Conservation (phyloP, 2,329 filamentous ascomycete genomes). For the Pseudopithomyces chartarum region DNA sequence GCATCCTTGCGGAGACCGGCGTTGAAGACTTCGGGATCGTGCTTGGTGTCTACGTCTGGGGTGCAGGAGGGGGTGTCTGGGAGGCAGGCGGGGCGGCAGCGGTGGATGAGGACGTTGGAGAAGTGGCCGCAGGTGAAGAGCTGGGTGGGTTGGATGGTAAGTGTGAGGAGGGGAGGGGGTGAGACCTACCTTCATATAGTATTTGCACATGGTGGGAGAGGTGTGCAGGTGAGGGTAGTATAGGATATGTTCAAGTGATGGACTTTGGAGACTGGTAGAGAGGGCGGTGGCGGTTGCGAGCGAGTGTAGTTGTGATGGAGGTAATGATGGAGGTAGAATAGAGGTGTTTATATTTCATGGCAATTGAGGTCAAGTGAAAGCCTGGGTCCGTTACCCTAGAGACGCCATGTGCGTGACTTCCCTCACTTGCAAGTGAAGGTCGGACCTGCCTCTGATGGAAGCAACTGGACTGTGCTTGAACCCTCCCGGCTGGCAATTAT, state of each 20-base stretch:
- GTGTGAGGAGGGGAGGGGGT: neutral
- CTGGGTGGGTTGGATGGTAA: neutral
- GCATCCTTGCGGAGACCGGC: neutral
- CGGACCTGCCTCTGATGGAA: too few relatives aligned
- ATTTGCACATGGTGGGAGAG: neutral
- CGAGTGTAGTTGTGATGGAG: neutral
- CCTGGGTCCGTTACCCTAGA: neutral
- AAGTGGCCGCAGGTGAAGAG: constrained; percentile 1
- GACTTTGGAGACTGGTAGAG: neutral
- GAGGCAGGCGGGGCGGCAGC: neutral
- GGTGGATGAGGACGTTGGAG: neutral
- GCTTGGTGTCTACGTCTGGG: neutral
- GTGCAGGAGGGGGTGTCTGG: neutral
- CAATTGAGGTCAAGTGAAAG: neutral
- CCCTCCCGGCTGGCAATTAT: too few relatives aligned
- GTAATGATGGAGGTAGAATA: neutral
- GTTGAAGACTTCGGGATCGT: neutral
- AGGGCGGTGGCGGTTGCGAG: neutral
- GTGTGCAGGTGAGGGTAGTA: neutral
- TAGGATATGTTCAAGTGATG: neutral
- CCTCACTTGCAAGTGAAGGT: too few relatives aligned
- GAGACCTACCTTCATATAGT: neutral
- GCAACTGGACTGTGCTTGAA: too few relatives aligned
- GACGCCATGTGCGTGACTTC: too few relatives aligned
- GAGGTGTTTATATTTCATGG: neutral